These are phyloP conservation scores for Truncatella angustata DNA, from an alignment of 2,329 filamentous ascomycete species.

Conservation along the genomic window DNA sequence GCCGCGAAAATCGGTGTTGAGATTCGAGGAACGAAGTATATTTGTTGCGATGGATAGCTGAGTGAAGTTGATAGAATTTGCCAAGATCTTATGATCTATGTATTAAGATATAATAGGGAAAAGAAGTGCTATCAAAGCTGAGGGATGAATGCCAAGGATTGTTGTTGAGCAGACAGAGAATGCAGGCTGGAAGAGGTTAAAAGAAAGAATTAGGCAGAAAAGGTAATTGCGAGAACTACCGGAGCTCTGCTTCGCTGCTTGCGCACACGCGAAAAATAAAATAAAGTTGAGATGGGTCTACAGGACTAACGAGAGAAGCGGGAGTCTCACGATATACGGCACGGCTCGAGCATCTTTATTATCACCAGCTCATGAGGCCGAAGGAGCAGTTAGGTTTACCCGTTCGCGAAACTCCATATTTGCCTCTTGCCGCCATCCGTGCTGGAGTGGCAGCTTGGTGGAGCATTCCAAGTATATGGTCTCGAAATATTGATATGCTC, in stretches of 20 bases:
- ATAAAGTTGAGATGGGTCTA: constrained; percentile 25
- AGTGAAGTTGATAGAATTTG: background rate
- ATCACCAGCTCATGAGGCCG: constrained; percentile 5
- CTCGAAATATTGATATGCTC: background rate
- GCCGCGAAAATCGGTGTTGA: constrained; percentile 1
- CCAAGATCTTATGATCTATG: background rate
- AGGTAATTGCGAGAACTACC: constrained; percentile 41
- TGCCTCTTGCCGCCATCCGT: constrained; percentile 10
- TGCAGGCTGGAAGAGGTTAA: constrained; percentile 16
- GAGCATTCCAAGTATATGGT: background rate
- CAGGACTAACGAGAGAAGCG: constrained; percentile 24
- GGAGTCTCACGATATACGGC: constrained; percentile 15
- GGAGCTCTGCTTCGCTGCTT: constrained; percentile 41
- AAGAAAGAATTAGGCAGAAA: constrained; percentile 15
- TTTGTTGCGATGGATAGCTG: background rate
- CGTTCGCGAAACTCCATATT: constrained; percentile 6
- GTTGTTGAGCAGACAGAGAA: constrained; percentile 18
- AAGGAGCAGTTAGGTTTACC: background rate
- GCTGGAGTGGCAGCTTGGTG: constrained; percentile 11
- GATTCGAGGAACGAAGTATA: constrained; percentile 4
- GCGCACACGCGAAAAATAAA: constrained; percentile 18
- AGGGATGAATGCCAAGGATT: constrained; percentile 15
- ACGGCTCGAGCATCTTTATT: constrained; percentile 12
- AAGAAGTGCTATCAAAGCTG: constrained; percentile 13
- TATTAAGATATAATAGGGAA: background rate